Evolutionary conservation across 2,329 filamentous ascomycete genomes (phyloP).

Genomic region (Aquanectria penicillioides): DNA sequence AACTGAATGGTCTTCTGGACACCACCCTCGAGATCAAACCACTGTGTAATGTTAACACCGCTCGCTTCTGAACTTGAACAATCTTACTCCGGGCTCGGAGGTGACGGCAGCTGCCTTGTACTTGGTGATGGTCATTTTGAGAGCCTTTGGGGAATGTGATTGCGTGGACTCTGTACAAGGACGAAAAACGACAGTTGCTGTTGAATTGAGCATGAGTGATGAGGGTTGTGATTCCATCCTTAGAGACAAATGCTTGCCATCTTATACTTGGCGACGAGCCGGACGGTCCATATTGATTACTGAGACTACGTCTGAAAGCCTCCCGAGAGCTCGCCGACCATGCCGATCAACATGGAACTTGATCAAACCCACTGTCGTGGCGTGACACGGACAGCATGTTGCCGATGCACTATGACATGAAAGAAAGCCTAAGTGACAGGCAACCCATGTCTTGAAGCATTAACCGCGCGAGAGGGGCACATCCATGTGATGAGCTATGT

Average conservation of each 20-base stretch:
- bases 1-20: constrained; percentile 67
- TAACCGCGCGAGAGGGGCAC: no score
- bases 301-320: background rate
- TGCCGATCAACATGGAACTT: background rate
- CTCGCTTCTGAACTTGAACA: background rate
- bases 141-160: background rate
- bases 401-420: no score
- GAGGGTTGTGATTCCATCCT: background rate
- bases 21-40: constrained; percentile 62
- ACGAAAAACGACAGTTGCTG: background rate
- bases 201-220: background rate
- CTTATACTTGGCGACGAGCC: background rate
- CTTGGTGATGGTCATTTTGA: constrained; percentile 19
- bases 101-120: constrained; percentile 20
- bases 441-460: no score
- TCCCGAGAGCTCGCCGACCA: background rate
- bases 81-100: constrained; percentile 14
- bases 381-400: constrained; percentile 2
- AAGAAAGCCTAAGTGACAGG: no score
- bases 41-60: background rate
- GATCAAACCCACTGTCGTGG: background rate
- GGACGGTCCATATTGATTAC: background rate
- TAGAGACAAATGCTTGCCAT: background rate
- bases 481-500: no score
- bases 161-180: background rate